Evolutionary conservation across 371 early-diverging fungal genomes (phyloP).

Genomic region (Circinella minor): DNA sequence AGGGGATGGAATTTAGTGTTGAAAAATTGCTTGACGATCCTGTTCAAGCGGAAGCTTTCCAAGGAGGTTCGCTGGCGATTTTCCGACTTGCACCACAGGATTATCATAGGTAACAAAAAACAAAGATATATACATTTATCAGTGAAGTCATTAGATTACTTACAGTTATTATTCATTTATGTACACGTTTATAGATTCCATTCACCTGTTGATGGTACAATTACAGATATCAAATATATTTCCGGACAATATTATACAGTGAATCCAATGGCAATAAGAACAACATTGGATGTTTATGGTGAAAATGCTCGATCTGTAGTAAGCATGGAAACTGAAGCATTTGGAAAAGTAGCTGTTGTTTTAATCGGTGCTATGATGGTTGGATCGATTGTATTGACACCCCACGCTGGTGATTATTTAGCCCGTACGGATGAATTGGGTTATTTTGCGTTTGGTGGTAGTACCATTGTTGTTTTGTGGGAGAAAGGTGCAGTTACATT

Average conservation of each 20-base stretch:
- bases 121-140: not conserved
- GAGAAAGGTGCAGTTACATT: conserved; percentile 42
- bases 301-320: conserved; percentile 83
- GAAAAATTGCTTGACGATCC: conserved; percentile 61
- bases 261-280: conserved; percentile 88
- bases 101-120: conserved; percentile 70
- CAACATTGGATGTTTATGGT: conserved; percentile 80
- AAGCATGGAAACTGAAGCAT: conserved; percentile 67
- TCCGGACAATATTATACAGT: conserved; percentile 84
- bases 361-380: conserved; percentile 91
- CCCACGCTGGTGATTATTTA: conserved; percentile 54
- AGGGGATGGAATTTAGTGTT: conserved; percentile 79
- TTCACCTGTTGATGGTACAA: conserved; percentile 76
- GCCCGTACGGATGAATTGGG: conserved; percentile 82
- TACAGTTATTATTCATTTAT: not conserved
- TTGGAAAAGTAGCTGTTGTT: conserved; percentile 78
- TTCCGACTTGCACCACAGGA: conserved; percentile 91
- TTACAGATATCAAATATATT: conserved; percentile 63
- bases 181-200: conserved; percentile 59
- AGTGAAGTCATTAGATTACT: not conserved
- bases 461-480: conserved; percentile 78
- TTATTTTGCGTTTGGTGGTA: conserved; percentile 84
- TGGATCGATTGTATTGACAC: conserved; percentile 80
- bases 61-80: conserved; percentile 74
- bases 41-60: conserved; percentile 55